Percentiles rank a stretch among this genome's conserved stretches.
These are phyloP conservation scores for Lepiota brunneoincarnata DNA, from an alignment of 768 basidiomycete genomes.

Conservation along the genomic window DNA sequence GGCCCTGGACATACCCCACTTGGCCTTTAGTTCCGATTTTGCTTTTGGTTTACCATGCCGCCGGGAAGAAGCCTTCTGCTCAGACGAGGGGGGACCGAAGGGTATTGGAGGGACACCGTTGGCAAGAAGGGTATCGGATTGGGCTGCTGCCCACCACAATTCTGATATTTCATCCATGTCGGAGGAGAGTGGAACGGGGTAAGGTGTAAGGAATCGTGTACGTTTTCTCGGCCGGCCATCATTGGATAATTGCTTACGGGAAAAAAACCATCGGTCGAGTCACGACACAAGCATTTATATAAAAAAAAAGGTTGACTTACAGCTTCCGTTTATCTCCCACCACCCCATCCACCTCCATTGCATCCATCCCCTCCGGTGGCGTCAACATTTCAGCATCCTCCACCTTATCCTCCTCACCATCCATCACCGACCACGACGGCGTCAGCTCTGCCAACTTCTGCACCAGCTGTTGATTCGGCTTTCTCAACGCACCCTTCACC, in stretches of 20 bases:
- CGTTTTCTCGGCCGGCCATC: conserved; percentile 63
- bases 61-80: no score
- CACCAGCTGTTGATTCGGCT: conserved; percentile 18
- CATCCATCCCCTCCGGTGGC: conserved; percentile 14
- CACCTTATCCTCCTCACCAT: conserved; percentile 32
- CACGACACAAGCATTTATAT: background rate
- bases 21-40: conserved; percentile 9
- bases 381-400: conserved; percentile 20
- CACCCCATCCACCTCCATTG: conserved; percentile 28
- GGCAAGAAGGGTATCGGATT: conserved; percentile 56
- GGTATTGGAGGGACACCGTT: conserved; percentile 63
- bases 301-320: conserved; percentile 21
- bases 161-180: conserved; percentile 46
- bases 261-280: background rate
- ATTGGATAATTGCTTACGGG: conserved; percentile 14
- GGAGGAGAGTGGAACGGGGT: conserved; percentile 31
- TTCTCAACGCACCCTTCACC: conserved; percentile 27
- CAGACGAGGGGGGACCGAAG: conserved; percentile 37
- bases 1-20: conserved; percentile 24
- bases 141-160: conserved; percentile 76
- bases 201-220: conserved; percentile 43
- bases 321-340: conserved; percentile 67
- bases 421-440: conserved; percentile 29
- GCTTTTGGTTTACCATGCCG: no score
- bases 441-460: conserved; percentile 36